phyloP scores from a whole-genome alignment of 768 basidiomycete species.

The Botryobasidium botryosum region DNA sequence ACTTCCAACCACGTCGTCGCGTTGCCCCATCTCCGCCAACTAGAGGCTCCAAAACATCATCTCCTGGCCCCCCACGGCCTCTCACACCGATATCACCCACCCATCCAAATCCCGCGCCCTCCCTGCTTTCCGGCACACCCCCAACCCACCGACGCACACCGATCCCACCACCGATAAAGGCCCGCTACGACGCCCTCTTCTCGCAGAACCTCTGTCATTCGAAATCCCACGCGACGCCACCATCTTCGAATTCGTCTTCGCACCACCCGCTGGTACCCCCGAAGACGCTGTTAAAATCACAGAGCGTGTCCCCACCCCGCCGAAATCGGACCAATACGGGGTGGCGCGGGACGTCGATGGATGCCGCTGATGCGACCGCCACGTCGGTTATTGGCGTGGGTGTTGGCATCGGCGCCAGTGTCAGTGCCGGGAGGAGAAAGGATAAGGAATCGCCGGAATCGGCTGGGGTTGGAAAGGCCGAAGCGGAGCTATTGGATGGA shows the following conservation, averaged over 20 bases:
- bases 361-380: slow-evolving; percentile 25
- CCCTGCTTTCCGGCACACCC: background rate
- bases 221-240: background rate
- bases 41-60: too few relatives aligned
- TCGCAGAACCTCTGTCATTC: slow-evolving; percentile 25
- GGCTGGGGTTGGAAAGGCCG: too few relatives aligned
- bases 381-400: too few relatives aligned
- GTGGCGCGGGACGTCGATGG: slow-evolving; percentile 58
- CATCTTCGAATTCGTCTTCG: background rate
- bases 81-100: background rate
- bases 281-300: background rate
- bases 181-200: slow-evolving; percentile 54
- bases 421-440: slow-evolving; percentile 14
- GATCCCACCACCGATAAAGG: slow-evolving; percentile 43
- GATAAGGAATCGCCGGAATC: too few relatives aligned
- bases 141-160: slow-evolving; percentile 23
- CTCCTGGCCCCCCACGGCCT: background rate
- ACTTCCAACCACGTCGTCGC: background rate
- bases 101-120: background rate
- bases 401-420: too few relatives aligned
- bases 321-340: slow-evolving; percentile 43
- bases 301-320: background rate
- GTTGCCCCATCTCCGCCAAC: background rate
- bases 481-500: slow-evolving; percentile 38
- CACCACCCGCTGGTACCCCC: background rate